These are phyloP conservation scores for Verruconis gallopava DNA, from an alignment of 2,329 filamentous ascomycete genomes.

Conservation along the genomic window DNA sequence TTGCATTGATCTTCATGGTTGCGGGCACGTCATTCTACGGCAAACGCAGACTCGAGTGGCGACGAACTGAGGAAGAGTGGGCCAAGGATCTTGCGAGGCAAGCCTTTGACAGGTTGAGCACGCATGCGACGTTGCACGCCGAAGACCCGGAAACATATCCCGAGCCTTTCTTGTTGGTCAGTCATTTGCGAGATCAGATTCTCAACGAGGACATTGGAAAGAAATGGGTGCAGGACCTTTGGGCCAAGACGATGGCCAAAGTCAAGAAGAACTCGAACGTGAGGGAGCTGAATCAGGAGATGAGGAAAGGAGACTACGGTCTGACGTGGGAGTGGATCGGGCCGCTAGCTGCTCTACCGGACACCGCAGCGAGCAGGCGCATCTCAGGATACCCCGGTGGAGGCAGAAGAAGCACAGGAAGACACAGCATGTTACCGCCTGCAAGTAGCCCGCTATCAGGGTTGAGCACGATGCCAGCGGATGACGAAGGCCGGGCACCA, in stretches of 20 bases:
- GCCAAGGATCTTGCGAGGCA: conserved; percentile 74
- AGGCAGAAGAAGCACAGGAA: background rate
- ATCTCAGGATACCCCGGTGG: background rate
- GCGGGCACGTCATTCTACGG: conserved; percentile 46
- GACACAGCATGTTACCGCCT: background rate
- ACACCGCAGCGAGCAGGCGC: conserved; percentile 13
- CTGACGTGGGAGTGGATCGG: conserved; percentile 59
- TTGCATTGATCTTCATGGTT: conserved; percentile 13
- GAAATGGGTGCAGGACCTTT: conserved; percentile 63
- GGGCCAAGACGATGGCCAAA: conserved; percentile 68
- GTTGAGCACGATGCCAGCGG: conserved; percentile 19
- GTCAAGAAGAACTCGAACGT: conserved; percentile 94
- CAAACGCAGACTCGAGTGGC: conserved; percentile 48
- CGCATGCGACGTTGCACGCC: conserved; percentile 69
- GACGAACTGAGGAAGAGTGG: conserved; percentile 52
- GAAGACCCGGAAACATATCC: conserved; percentile 47
- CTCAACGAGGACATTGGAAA: conserved; percentile 69
- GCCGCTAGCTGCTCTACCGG: conserved; percentile 38
- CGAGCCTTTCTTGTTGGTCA: conserved; percentile 74
- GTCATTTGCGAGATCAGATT: conserved; percentile 83
- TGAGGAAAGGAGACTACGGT: conserved; percentile 40
- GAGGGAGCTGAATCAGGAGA: conserved; percentile 58
- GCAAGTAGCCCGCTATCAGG: conserved; percentile 15
- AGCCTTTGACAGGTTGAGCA: conserved; percentile 64
- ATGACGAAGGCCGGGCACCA: conserved; percentile 17